phyloP scores from a whole-genome alignment of 2,329 filamentous ascomycete species.

The Leptographium procerum region DNA sequence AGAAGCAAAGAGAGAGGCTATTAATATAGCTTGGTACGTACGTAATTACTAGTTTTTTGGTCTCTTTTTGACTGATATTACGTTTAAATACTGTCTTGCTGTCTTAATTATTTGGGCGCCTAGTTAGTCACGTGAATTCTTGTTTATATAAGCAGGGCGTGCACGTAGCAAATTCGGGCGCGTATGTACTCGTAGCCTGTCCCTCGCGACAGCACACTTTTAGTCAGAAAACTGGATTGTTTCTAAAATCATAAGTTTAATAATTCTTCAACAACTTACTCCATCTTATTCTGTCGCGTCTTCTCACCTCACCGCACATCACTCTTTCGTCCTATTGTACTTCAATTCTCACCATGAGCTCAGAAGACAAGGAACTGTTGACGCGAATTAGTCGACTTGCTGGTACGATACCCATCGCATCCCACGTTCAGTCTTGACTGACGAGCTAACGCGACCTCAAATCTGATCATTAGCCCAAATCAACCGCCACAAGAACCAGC shows the following conservation, averaged over 20 bases:
- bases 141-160: too few species aligned
- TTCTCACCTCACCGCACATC: neutral
- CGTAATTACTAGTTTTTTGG: too few species aligned
- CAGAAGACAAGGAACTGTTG: conserved; percentile 41
- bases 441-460: neutral
- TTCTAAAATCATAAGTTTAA: neutral
- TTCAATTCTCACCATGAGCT: conserved; percentile 23
- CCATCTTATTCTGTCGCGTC: neutral
- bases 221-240: neutral
- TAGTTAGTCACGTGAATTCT: too few species aligned
- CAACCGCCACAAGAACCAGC: conserved; percentile 63
- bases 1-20: too few species aligned
- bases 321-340: neutral
- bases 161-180: too few species aligned
- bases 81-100: too few species aligned
- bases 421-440: neutral
- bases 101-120: too few species aligned
- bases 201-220: neutral
- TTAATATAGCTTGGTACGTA: too few species aligned
- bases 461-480: conserved; percentile 52
- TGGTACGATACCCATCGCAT: conserved; percentile 20
- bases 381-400: conserved; percentile 42
- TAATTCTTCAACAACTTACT: neutral
- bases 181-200: too few species aligned
- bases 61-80: too few species aligned